Base-by-base conservation (phyloP, 306 rosid species). In the Malus fusca region DNA sequence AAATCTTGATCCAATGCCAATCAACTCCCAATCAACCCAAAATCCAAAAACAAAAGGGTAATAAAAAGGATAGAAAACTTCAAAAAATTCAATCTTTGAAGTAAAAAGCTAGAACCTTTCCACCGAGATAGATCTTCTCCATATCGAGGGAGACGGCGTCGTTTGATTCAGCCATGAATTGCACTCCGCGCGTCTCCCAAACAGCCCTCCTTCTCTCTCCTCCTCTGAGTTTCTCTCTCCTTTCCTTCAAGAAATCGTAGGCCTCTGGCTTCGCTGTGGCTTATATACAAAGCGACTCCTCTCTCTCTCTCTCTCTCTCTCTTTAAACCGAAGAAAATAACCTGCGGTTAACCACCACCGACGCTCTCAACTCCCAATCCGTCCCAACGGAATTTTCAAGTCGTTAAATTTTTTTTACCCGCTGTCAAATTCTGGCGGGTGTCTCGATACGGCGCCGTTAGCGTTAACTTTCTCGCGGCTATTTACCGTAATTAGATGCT, bases 111-210 rank as follows among this genome's bases (percentile, higher is more conserved):
- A 25, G 19, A 73, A 95, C 99, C 97, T 90, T 89, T 84, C 99
- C 99, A 82, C 97, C 93, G 62, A 95, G 96, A 84, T 92, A 88
- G 97, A 95, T 90, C 92, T 84, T 92, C 88, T 92, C 97, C 87
- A 88, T 80, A 64, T 95, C 85, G 55, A 90, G 66, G 71, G 98
- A 85, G 85, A 90, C 83, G 82, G 88, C 86, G 76, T 95, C 91
- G 81, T 74, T 85, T 4, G 90, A 82, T 22, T 90, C 91, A 53
- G 90, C 88, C 93, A 89, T 95, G 87, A 90, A 88, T 13, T 81
- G 85, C 76, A 86, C 82, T 81, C 72, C 42, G 80, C 75, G 64
- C 61, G 79, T 82, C 82, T 85, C 81, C 83, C 11, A 40, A 51
- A 87, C 64, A 64, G 77, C 84, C 77, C 87, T 81, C 68, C 80